phyloP scores from a whole-genome alignment of 1,284 basidiomycete genomes.

The Boletus chippewaensis region DNA sequence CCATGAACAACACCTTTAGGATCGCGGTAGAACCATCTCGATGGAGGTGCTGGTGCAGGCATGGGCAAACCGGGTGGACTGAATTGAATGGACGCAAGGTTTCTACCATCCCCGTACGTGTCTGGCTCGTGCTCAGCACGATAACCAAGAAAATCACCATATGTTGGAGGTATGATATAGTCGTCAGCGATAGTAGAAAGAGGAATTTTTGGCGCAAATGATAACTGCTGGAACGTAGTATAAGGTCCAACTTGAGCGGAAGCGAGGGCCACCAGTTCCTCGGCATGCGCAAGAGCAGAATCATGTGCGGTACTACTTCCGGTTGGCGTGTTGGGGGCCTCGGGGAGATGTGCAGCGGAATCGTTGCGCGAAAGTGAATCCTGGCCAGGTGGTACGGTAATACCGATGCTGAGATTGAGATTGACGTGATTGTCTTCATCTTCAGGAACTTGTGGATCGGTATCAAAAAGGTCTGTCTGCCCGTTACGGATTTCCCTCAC shows the following conservation, averaged over 20 bases:
- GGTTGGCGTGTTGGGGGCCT: slow-evolving; percentile 18
- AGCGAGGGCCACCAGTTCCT: slow-evolving; percentile 63
- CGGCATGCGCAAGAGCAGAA: slow-evolving; percentile 39
- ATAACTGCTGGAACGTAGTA: slow-evolving; percentile 82
- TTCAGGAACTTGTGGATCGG: slow-evolving; percentile 38
- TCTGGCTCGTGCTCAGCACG: slow-evolving; percentile 55
- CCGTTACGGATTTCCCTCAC: slow-evolving; percentile 57
- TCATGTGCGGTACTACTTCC: slow-evolving; percentile 26
- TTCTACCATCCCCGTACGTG: slow-evolving; percentile 37
- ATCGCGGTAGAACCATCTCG: slow-evolving; percentile 73
- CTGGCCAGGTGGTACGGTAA: slow-evolving; percentile 39
- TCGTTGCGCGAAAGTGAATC: slow-evolving; percentile 23
- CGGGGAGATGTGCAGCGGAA: slow-evolving; percentile 26
- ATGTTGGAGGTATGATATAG: slow-evolving; percentile 83
- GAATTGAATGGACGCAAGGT: slow-evolving; percentile 59
- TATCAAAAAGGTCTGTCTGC: slow-evolving; percentile 39
- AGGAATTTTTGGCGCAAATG: slow-evolving; percentile 76
- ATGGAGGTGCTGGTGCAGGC: slow-evolving; percentile 56
- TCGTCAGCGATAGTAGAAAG: slow-evolving; percentile 81
- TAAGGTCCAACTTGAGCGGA: slow-evolving; percentile 72
- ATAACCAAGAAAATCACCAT: slow-evolving; percentile 68
- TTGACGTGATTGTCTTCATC: slow-evolving; percentile 50
- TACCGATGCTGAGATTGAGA: slow-evolving; percentile 56
- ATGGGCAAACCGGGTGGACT: slow-evolving; percentile 71
- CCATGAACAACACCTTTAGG: slow-evolving; percentile 73